Evolutionary conservation across 1,284 basidiomycete genomes (phyloP).

Genomic region (Microbotryum intermedium): DNA sequence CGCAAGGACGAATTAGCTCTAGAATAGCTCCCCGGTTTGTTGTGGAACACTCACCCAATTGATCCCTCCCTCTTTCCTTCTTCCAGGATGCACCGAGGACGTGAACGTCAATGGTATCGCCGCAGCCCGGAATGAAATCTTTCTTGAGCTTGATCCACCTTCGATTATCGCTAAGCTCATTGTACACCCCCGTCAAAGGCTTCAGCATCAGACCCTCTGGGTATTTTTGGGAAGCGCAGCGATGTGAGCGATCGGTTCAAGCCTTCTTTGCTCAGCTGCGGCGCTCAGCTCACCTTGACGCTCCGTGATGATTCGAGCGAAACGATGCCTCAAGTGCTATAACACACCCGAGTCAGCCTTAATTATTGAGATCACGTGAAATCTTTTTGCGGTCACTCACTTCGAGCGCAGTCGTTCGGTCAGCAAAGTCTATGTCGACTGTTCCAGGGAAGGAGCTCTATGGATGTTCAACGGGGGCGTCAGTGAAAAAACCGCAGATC

Average conservation of each 20-base stretch:
- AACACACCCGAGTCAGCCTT: not conserved
- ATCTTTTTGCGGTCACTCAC: conserved; percentile 1
- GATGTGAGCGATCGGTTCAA: not conserved
- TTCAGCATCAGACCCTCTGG: conserved; percentile 67
- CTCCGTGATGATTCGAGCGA: conserved; percentile 24
- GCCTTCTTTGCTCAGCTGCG: not conserved
- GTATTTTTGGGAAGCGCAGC: not conserved
- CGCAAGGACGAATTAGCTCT: not conserved
- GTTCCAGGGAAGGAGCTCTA: conserved; percentile 54
- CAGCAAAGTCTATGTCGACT: conserved; percentile 40
- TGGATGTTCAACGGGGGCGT: not conserved
- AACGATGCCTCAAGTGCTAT: conserved; percentile 14
- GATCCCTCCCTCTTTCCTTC: conserved; percentile 60
- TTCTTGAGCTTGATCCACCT: conserved; percentile 69
- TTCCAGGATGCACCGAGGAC: conserved; percentile 70
- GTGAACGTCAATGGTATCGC: conserved; percentile 70
- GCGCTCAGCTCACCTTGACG: conserved; percentile 1
- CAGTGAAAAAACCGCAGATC: not conserved
- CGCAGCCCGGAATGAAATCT: conserved; percentile 73
- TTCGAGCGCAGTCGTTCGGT: conserved; percentile 26
- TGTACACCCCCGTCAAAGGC: conserved; percentile 56
- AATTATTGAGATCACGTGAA: no score
- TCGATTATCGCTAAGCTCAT: conserved; percentile 45
- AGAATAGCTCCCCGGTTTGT: not conserved
- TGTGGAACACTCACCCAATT: conserved; percentile 50